These are phyloP conservation scores for Pulveroboletus sp. DNA, from an alignment of 1,284 basidiomycete species.

Conservation along the genomic window DNA sequence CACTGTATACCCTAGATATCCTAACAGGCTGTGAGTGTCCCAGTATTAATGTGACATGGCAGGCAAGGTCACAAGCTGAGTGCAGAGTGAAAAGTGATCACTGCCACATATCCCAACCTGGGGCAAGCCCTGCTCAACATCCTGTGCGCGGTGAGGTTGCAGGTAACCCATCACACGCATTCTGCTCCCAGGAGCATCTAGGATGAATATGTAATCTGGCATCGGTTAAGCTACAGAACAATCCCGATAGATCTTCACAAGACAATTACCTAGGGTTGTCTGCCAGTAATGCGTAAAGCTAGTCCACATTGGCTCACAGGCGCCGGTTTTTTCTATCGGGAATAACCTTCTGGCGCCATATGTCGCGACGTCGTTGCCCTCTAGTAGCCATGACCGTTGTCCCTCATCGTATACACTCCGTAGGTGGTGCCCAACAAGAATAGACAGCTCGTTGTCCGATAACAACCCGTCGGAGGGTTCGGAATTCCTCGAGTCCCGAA, in stretches of 20 bases:
- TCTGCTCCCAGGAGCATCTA: constrained; percentile 42
- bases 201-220: constrained; percentile 83
- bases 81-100: constrained; percentile 81
- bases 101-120: constrained; percentile 76
- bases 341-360: constrained; percentile 49
- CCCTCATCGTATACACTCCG: constrained; percentile 62
- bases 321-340: constrained; percentile 42
- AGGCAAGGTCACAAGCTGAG: constrained; percentile 38
- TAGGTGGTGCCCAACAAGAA: constrained; percentile 46
- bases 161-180: constrained; percentile 59
- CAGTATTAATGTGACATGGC: constrained; percentile 6
- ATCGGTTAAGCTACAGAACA: constrained; percentile 7
- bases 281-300: constrained; percentile 83
- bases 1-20: constrained; percentile 7
- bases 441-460: constrained; percentile 53
- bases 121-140: constrained; percentile 77
- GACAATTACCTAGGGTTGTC: constrained; percentile 66
- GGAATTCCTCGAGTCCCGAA: constrained; percentile 74
- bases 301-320: constrained; percentile 75
- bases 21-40: constrained; percentile 6
- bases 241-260: background rate
- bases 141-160: constrained; percentile 57
- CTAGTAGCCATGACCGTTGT: constrained; percentile 29
- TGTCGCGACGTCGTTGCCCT: constrained; percentile 32
- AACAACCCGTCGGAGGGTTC: constrained; percentile 69